Evolutionary conservation across 116 monocot species (phyloP), one percentile per base, ranked within the genome.

Genomic region (Phalaenopsis hybrid): DNA sequence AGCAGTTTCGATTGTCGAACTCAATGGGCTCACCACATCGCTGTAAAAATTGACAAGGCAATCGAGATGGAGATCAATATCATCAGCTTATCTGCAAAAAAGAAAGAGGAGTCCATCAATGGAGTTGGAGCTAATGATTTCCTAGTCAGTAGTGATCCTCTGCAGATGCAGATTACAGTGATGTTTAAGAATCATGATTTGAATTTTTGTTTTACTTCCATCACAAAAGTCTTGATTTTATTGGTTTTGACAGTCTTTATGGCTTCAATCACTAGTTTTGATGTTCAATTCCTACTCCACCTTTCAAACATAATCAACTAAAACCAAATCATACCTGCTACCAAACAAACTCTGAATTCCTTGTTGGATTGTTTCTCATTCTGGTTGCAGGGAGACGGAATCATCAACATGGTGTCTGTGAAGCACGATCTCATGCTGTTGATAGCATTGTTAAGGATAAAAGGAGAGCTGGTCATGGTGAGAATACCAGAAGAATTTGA

Each of bases 1-100:
- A 80, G 79, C 86, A 84, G 34, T 58, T 89, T 4, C 86, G 89
- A 11, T 86, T 5, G 79, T 82, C 8, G 89, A 86, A 34, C 89
- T 89, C 6, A 86, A 86, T 0, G 89, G 89, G 28, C 84, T 89
- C 3, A 86, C 15, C 89, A 89, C 44, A 79, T 89, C 6, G 89
- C 86, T 1, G 86, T 89, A 3, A 86, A 84, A 80, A 84, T 89
- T 49, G 89, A 73, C 8, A 86, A 84, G 86, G 89, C 89, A 0
- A 86, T 89, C 12, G 89, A 86, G 46, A 84, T 89, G 89, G 82
- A 79, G 78, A 86, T 89, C 18, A 89, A 84, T 0, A 85, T 86
- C 41, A 86, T 89, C 57, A 89, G 89, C 80, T 31, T 80, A 11
- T 84, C 82, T 5, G 80, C 82, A 4, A 48, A 11, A 4, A 89